Percentiles rank a stretch among this genome's conserved stretches.
These are phyloP conservation scores for Pichia kudriavzevii DNA, from an alignment of 1,139 yeast genomes.

Conservation along the genomic window DNA sequence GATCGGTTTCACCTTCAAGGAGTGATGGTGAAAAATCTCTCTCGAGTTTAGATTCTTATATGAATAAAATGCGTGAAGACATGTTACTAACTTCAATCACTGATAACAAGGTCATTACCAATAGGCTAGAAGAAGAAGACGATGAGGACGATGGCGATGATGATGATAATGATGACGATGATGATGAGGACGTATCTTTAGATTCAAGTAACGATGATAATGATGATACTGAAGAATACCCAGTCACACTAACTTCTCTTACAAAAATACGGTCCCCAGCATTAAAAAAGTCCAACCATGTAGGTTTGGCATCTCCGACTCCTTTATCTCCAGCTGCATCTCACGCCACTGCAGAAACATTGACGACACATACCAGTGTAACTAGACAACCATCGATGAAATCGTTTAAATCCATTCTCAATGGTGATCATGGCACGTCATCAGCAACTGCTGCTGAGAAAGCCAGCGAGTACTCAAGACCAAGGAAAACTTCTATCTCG, in stretches of 20 bases:
- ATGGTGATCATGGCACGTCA: too few relatives aligned
- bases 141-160: background rate
- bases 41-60: constrained; percentile 1
- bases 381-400: constrained; percentile 10
- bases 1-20: constrained; percentile 1
- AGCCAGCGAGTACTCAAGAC: too few relatives aligned
- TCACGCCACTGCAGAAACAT: constrained; percentile 17
- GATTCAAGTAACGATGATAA: constrained; percentile 8
- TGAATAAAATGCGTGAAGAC: background rate
- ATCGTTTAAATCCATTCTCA: constrained; percentile 7
- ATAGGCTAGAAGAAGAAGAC: too few relatives aligned
- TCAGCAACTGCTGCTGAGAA: too few relatives aligned
- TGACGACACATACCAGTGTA: constrained; percentile 14
- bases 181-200: constrained; percentile 3
- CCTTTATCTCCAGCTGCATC: constrained; percentile 14
- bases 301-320: constrained; percentile 14
- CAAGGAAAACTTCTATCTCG: constrained; percentile 23
- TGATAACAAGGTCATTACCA: too few relatives aligned
- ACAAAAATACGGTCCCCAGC: constrained; percentile 7
- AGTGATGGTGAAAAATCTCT: too few relatives aligned
- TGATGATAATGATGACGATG: constrained; percentile 1
- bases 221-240: constrained; percentile 10
- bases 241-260: constrained; percentile 11
- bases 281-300: constrained; percentile 5
- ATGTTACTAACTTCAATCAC: too few relatives aligned